Base-by-base conservation (phyloP, 768 basidiomycete species). In the Cubamyces sp. region DNA sequence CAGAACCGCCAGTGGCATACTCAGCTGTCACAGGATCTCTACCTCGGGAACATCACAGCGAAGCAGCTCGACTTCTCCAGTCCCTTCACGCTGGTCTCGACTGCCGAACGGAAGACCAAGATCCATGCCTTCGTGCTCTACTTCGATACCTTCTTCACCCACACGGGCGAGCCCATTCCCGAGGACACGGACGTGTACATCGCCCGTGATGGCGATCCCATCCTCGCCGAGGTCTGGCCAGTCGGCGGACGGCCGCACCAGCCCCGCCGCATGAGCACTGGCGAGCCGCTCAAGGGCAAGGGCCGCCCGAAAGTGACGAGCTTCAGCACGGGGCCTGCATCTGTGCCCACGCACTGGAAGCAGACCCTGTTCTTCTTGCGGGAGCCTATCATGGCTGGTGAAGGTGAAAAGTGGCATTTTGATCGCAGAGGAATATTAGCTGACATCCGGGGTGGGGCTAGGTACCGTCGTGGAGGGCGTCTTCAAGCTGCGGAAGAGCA, bases 321-420 rank as follows among this genome's bases (percentile, higher is more conserved):
- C 73, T 92, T 99, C 75, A 96, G 92, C 68, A 98, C 96, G 0
- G 93, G 96, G 0, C 95, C 96, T 11, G 77, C 77, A 68, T 95
- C 92, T 60, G 84, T 85, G 23, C 86, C 92, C 11, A 98, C 96
- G 26, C 96, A 99, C 73, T 98, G 96, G 96, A 95, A 94, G 72
- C 96, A 99, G 71, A 94, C 96, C 0, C 68, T 94, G 2, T 97
- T 99, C 75, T 74, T 98, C 66, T 79, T 99, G 60, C 79, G 84
- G 48, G 86, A 94, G 57, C 91, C 93, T 0, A 83, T 98, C 54
- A 70, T 74, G n/a, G 86, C 91, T 1, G 81, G 83, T 3, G 87
- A 91, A 78, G 92, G 92, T 90, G 42, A 16, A 84, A 49, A 7
- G 23, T 51, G 16, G 40, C 16, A 37, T 28, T 23, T 43, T 21